phyloP scores from a whole-genome alignment of 2,329 filamentous ascomycete species.

The Colletotrichum higginsianum region DNA sequence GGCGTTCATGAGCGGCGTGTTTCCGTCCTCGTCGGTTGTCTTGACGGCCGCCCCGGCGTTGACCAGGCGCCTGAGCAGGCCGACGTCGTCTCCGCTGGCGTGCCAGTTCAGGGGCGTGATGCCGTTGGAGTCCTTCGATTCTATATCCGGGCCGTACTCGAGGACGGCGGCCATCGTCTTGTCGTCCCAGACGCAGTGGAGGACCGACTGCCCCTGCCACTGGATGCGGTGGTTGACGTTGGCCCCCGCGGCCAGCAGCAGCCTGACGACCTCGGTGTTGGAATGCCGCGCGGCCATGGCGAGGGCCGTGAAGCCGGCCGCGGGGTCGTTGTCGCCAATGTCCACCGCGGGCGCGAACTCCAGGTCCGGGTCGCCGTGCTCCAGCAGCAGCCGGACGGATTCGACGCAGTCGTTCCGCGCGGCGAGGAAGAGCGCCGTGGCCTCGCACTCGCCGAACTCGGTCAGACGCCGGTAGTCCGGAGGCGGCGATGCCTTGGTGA shows the following conservation, averaged over 20 bases:
- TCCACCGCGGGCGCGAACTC: background rate
- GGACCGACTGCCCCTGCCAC: background rate
- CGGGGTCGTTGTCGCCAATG: background rate
- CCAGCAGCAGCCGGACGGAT: background rate
- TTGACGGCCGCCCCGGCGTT: background rate
- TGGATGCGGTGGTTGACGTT: background rate
- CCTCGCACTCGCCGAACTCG: background rate
- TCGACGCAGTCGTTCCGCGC: background rate
- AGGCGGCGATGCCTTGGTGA: background rate
- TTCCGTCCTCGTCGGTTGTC: background rate
- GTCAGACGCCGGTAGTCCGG: background rate
- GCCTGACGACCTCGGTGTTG: background rate
- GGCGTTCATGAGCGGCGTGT: background rate
- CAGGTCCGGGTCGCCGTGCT: background rate
- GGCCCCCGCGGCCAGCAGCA: background rate
- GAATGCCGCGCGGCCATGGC: background rate
- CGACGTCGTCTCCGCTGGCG: background rate
- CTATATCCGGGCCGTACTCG: background rate
- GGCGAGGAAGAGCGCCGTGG: background rate
- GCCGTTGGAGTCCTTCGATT: background rate
- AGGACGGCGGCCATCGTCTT: background rate
- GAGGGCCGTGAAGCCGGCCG: background rate
- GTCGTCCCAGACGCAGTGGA: background rate
- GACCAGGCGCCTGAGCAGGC: background rate
- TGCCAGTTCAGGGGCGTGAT: background rate